Base-by-base conservation (phyloP, 129 eudicot species). In the Chrysanthemum makinoi region DNA sequence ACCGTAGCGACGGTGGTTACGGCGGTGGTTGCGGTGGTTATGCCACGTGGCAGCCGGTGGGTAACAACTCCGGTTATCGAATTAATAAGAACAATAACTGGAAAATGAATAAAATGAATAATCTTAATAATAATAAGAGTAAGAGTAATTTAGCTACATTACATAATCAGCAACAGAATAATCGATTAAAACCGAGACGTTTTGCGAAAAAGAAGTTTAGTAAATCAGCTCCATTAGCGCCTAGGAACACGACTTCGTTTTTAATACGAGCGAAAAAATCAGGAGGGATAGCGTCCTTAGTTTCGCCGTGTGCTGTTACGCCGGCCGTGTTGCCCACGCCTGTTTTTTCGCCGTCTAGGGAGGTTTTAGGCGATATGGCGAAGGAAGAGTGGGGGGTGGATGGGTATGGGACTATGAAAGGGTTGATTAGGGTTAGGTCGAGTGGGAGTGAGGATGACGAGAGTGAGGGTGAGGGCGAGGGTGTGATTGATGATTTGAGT, bases 381-480 rank as follows among this genome's bases (percentile, higher is more conserved):
- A 91, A 91, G 77, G 97, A 91, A 55, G 96, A 91, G 78, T 91
- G 97, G 97, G 97, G 97, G 0, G 97, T 91, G 2, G 97, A 91
- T 75, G 96, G 97, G 6, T 91, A 91, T 51, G 97, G 97, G 0
- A 84, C 91, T 3, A 91, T 91, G 97, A 91, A 91, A 74, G 97
- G 97, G 1, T 79, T 91, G 72, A 91, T 91, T 28, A 80, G 97
- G 87, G 82, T 91, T 52, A 85, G 94, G 6, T 75, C 76, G 0
- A 72, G 79, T 4, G 85, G 70, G 0, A 44, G 85, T 26, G 87
- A 78, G 14, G 92, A 83, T 4, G 87, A 83, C 1, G 96, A 84
- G 13, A 93, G 72, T 0, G 90, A 76, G 8, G 95, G 91, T 0
- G 88, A 76, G 9, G 95, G 91, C 0, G 88, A 96, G 2, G 81